Evolutionary conservation across 208 protist genomes (phyloP), one percentile per base, ranked within the genome.

Genomic region (Leptomonas pyrrhocoris): DNA sequence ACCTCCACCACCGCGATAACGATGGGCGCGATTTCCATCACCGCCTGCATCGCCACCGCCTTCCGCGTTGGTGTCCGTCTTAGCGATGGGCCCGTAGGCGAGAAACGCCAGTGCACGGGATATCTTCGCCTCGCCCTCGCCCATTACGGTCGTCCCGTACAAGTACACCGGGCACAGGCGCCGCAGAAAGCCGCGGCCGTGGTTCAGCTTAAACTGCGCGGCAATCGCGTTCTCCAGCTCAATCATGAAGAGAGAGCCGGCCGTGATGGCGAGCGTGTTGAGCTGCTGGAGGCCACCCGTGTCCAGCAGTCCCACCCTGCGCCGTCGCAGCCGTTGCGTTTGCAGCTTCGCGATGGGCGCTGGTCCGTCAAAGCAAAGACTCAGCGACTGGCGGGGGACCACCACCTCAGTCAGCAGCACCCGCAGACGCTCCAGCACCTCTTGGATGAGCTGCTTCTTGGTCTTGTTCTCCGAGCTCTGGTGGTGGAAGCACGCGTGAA

Each of bases 111-210:
- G 57, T n/a, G 90, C 87, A 21, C 81, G 88, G 0, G 90, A 79
- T 21, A 95, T 90, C 74, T 95, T 95, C 18, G 87, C 78, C 76
- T 95, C 90, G 34, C 90, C 90, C 67, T 95, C 90, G 21, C 90
- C 90, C 56, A 82, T 73, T 12, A 92, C 85, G 6, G 90, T 94
- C 2, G 85, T 89, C 48, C 90, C 90, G 68, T 92, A 75, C 21
- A 95, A 74, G 65, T 86, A 94, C 19, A 95, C 85, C 15, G 87
- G 83, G 57, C 86, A 88, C 53, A 58, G 65, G 0, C 65, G 60
- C 2, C 57, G 66, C 25, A 95, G 79, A 59, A 93, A 95, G 1
- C 90, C 90, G 19, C 77, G 69, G 18, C 87, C 87, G 23, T 71
- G 63, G 49, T 81, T 61, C 36, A 88, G 76, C 55, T 88, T 86